phyloP scores from a whole-genome alignment of 345 rosid genomes.

The Salix caprea region DNA sequence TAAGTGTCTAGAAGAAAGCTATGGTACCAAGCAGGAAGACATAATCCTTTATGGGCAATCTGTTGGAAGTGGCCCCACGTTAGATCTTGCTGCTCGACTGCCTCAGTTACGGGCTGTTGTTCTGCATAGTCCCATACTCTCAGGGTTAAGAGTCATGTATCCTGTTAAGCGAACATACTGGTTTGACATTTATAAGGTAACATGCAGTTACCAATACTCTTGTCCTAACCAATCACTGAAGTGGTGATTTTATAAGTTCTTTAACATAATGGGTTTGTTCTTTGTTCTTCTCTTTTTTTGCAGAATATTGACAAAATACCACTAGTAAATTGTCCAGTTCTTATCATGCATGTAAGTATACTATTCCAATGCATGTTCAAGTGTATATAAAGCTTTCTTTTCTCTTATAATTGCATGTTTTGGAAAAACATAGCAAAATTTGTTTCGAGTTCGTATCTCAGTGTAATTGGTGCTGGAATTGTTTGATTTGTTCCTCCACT shows the following conservation, averaged over 20 bases:
- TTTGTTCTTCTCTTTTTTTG: constrained; percentile 8
- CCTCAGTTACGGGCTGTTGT: constrained; percentile 79
- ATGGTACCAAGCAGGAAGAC: constrained; percentile 82
- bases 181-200: constrained; percentile 96
- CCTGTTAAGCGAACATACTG: constrained; percentile 83
- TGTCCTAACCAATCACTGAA: not conserved
- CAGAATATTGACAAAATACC: constrained; percentile 93
- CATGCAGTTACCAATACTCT: not conserved
- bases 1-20: constrained; percentile 82
- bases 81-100: constrained; percentile 73
- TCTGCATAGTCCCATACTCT: constrained; percentile 92
- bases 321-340: constrained; percentile 81
- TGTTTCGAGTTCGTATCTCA: too few species aligned
- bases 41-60: constrained; percentile 95
- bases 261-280: not conserved
- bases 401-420: not conserved
- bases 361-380: not conserved
- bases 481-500: constrained; percentile 1
- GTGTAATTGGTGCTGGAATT: not conserved
- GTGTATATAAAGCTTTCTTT: not conserved
- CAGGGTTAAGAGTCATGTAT: constrained; percentile 96
- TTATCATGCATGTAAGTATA: constrained; percentile 82
- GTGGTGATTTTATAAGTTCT: not conserved
- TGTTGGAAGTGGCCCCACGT: constrained; percentile 93
- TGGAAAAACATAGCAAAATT: not conserved